Base-by-base conservation (phyloP, 2,329 filamentous ascomycete genomes). In the Colletotrichum sp. region DNA sequence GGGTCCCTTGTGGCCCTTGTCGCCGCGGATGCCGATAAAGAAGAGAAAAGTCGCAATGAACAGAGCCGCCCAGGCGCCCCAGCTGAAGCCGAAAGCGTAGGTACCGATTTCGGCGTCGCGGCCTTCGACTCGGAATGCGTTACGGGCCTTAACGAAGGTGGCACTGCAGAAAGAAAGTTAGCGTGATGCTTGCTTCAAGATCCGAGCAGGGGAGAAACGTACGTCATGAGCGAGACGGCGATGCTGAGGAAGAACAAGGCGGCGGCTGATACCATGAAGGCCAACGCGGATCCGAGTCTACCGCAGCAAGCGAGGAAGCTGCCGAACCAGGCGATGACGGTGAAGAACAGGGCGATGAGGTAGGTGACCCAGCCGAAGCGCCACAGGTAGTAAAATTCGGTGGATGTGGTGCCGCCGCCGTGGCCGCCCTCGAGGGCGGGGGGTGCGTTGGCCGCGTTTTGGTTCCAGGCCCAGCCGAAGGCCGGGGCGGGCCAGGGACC, bases 331-430 rank as follows among this genome's bases (percentile, higher is more conserved):
- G 93, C 91, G 30, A 92, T 72, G 64, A 91, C 89, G 77, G 91
- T 91, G 84, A 98, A 97, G 88, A 98, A 92, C 48, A 98, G 90
- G 21, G 93, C 92, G 79, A 99, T 93, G 72, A 99, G 88, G 87
- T 95, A 95, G 85, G 98, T 97, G 48, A 96, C 95, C 91, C 96
- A 99, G 84, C 95, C 94, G 87, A 98, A 98, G 55, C 96, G 92
- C 87, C 95, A 98, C 82, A 97, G 90, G 86, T 96, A 95, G 87
- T 90, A 99, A 88, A 93, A 98, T 78, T 86, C 85, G 26, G 78
- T 83, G 77, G 89, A 90, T 7, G 92, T 93, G 5, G 91, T 93
- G 74, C 85, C 78, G 75, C 86, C 85, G 75, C 87, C 91, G 79
- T 92, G 88, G 12, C 78, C 73, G 48, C 93, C 90, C 48, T 85